phyloP scores from a whole-genome alignment of 2,329 filamentous ascomycete species.

The Pseudovirgaria hyperparasitica region DNA sequence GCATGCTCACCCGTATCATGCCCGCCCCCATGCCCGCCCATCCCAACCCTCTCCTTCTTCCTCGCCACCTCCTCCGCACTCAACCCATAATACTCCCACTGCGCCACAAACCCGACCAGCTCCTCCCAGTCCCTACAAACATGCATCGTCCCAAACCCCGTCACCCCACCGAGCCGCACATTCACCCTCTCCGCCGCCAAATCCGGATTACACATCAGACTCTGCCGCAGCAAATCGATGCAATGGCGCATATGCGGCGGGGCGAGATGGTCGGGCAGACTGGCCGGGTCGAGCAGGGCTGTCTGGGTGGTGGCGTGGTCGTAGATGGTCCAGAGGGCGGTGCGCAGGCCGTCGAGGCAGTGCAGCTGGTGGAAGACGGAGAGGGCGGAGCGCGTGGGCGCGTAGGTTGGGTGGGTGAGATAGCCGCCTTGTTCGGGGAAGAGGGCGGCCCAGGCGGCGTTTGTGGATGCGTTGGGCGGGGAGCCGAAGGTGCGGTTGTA shows the following conservation, averaged over 20 bases:
- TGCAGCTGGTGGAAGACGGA: constrained; percentile 11
- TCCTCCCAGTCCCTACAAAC: constrained; percentile 6
- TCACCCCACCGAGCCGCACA: constrained; percentile 3
- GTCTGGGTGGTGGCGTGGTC: neutral
- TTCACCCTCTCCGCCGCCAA: constrained; percentile 5
- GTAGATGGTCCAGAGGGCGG: constrained; percentile 2
- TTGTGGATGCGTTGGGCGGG: constrained; percentile 1
- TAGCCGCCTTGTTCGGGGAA: constrained; percentile 8
- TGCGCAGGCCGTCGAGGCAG: constrained; percentile 7
- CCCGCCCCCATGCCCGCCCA: too few relatives aligned
- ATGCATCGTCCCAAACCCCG: constrained; percentile 6
- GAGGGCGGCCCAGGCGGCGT: constrained; percentile 6
- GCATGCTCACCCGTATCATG: too few relatives aligned
- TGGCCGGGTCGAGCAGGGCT: neutral
- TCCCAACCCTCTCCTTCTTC: too few relatives aligned
- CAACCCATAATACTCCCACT: constrained; percentile 3
- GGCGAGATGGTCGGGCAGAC: neutral
- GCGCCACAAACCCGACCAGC: constrained; percentile 3
- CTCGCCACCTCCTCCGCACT: too few relatives aligned
- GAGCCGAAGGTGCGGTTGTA: neutral
- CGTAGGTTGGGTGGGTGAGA: constrained; percentile 9
- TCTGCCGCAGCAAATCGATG: constrained; percentile 6
- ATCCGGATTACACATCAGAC: constrained; percentile 7
- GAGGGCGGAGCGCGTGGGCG: constrained; percentile 8
- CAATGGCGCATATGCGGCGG: constrained; percentile 6